Evolutionary conservation across 2,329 filamentous ascomycete species (phyloP), one percentile per base, ranked within the genome.

Genomic region (Ophiostoma quercus): DNA sequence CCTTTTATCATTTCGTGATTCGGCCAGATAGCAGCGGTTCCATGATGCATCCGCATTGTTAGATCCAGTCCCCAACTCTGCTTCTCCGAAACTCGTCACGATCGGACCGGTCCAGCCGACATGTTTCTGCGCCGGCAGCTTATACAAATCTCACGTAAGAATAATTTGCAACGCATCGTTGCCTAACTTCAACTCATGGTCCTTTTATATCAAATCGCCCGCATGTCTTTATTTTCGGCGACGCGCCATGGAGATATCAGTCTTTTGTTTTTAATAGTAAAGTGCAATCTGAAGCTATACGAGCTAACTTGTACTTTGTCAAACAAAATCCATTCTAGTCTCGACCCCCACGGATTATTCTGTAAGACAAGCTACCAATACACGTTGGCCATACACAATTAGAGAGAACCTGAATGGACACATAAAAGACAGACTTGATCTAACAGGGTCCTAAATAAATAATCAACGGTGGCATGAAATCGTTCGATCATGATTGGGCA

Each of bases 71-170:
- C 22, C n/a, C 22, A 57, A 25, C 7, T n/a, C 22, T 25, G n/a
- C 12, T 57, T 57, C 22, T 12, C 51, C 8, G 9, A 57, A 57
- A 8, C 4, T 57, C 51, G 51, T 57, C n/a, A 25, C 51, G 51
- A 57, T 57, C 51, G 51, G 51, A 57, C 51, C 51, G n/a, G 51
- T 57, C 51, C n/a, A 57, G n/a, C 51, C 51, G 51, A 57, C 22
- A 57, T 25, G 16, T 19, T 19, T 4, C 16, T 47, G 6, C 43
- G 43, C 43, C 16, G 43, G 16, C 43, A 7, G 43, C 7, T 2
- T 47, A 47, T 7, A 19, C 7, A 47, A n/a, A 19, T 47, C 16
- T 47, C 43, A 47, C 43, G 43, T n/a, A 14, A 41, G 1, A 41
- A 14, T 41, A 12, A 2, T 41, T 12, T 41, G 11, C 39, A 41